Conservation (phyloP, 2,329 filamentous ascomycete species). For the Beauveria sp. region DNA sequence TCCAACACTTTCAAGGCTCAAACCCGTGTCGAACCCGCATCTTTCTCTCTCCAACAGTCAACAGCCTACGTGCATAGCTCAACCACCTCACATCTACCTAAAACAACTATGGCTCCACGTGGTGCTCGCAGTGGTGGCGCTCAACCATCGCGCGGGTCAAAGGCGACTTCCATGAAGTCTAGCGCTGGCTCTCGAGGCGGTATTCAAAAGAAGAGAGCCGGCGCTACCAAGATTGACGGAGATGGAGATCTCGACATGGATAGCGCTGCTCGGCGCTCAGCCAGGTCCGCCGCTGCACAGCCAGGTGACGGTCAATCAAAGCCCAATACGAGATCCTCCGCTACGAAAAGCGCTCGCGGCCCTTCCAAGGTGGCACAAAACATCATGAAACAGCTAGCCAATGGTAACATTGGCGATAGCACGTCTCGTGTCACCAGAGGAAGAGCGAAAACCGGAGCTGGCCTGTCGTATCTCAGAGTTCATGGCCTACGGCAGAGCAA, state of each 20-base stretch:
- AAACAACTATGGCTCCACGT: slow-evolving; percentile 16
- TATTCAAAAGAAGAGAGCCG: slow-evolving; percentile 41
- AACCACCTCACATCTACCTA: slow-evolving; percentile 10
- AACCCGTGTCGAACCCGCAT: neutral
- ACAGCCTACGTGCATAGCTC: slow-evolving; percentile 4
- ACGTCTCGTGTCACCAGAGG: slow-evolving; percentile 26
- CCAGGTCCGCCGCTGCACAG: slow-evolving; percentile 21
- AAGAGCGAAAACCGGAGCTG: slow-evolving; percentile 18
- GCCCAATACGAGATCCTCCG: slow-evolving; percentile 21
- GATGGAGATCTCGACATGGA: slow-evolving; percentile 58
- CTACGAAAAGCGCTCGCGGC: slow-evolving; percentile 19
- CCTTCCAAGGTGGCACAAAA: slow-evolving; percentile 34
- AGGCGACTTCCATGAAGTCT: slow-evolving; percentile 21
- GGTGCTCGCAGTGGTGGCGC: slow-evolving; percentile 13
- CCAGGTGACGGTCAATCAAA: slow-evolving; percentile 21
- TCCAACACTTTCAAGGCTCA: neutral
- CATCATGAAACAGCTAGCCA: slow-evolving; percentile 34
- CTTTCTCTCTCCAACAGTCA: neutral
- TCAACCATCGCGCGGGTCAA: slow-evolving; percentile 24
- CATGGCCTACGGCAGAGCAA: slow-evolving; percentile 62
- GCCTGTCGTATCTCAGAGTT: slow-evolving; percentile 38
- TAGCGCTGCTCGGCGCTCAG: slow-evolving; percentile 27
- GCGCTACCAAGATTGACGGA: slow-evolving; percentile 34
- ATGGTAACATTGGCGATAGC: slow-evolving; percentile 25
- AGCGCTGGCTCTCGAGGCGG: slow-evolving; percentile 36